Conservation (phyloP, 345 rosid species). For the Cardamine chenopodiifolia region DNA sequence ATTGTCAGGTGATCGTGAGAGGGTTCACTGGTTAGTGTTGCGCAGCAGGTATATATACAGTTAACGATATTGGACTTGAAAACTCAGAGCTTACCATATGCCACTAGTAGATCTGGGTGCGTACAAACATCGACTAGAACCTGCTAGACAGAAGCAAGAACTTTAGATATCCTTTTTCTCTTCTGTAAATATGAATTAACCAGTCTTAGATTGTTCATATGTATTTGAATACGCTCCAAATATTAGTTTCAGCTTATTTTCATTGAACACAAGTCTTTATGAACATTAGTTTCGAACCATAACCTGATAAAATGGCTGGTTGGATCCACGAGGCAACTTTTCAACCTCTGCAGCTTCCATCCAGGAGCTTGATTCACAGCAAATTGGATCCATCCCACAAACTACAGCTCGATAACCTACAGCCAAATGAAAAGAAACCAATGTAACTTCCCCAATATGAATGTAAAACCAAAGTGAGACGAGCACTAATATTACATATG, state of each 20-base stretch:
- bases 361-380: constrained; percentile 90
- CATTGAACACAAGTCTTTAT: background rate
- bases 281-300: background rate
- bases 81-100: constrained; percentile 65
- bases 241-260: background rate
- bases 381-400: constrained; percentile 96
- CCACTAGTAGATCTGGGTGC: constrained; percentile 75
- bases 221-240: background rate
- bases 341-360: constrained; percentile 80
- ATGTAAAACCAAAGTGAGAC: constrained; percentile 16
- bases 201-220: constrained; percentile 3
- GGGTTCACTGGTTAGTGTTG: background rate
- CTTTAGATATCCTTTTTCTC: constrained; percentile 9
- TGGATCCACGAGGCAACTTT: constrained; percentile 70
- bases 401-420: constrained; percentile 84
- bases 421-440: background rate
- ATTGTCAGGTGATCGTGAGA: constrained; percentile 3
- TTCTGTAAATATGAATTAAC: background rate
- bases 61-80: background rate
- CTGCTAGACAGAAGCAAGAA: constrained; percentile 47
- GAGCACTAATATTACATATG: background rate
- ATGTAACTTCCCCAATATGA: background rate
- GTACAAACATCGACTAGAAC: constrained; percentile 75
- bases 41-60: background rate
- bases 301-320: constrained; percentile 98